phyloP scores from a whole-genome alignment of 1,284 basidiomycete species.

The Ceratobasidium sp. region DNA sequence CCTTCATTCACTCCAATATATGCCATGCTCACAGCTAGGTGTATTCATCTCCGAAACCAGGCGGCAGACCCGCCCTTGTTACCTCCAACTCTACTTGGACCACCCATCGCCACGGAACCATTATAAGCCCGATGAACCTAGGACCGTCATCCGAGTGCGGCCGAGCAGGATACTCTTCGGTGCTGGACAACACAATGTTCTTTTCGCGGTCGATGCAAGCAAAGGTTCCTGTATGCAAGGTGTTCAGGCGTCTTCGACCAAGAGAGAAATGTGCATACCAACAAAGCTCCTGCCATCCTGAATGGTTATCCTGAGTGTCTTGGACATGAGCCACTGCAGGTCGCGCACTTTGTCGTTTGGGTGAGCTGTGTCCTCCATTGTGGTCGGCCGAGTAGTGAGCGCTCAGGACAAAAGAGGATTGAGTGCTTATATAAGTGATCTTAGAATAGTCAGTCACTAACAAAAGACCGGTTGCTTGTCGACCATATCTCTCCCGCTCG shows the following conservation, averaged over 20 bases:
- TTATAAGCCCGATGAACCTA: constrained; percentile 49
- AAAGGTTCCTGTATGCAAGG: constrained; percentile 38
- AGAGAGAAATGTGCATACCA: constrained; percentile 15
- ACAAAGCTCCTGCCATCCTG: constrained; percentile 49
- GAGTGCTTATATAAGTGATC: not conserved
- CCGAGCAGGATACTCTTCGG: constrained; percentile 46
- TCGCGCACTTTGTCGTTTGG: constrained; percentile 18
- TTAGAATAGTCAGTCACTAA: constrained; percentile 4
- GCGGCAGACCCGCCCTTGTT: not conserved
- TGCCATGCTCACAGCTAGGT: not conserved
- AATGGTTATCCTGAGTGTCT: constrained; percentile 44
- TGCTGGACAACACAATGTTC: constrained; percentile 48
- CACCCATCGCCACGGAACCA: constrained; percentile 49
- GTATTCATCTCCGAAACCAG: not conserved
- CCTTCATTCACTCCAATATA: not conserved
- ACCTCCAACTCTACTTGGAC: constrained; percentile 47
- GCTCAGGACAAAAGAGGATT: not conserved
- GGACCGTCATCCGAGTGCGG: constrained; percentile 10
- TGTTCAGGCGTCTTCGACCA: not conserved
- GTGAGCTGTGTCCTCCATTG: constrained; percentile 23
- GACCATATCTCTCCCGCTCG: constrained; percentile 25
- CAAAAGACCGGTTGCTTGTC: constrained; percentile 37
- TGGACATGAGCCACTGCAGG: constrained; percentile 12
- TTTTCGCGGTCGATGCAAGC: constrained; percentile 49
- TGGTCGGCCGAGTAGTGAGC: not conserved